Conservation (phyloP, 768 basidiomycete species). For the Termitomyces heimii region DNA sequence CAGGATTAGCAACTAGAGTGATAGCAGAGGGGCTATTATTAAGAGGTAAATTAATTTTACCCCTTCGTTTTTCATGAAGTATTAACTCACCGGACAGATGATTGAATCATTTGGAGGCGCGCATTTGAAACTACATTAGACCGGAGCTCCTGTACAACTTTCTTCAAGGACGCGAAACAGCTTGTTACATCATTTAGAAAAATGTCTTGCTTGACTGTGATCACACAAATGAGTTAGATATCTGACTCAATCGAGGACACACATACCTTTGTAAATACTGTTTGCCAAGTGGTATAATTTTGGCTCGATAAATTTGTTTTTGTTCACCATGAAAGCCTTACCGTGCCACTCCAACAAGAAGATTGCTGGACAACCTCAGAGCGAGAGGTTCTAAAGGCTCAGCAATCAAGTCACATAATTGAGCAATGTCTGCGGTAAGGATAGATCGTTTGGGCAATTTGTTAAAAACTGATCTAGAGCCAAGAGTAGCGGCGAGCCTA, state of each 20-base stretch:
- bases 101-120: constrained; percentile 68
- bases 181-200: constrained; percentile 75
- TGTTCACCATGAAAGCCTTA: constrained; percentile 27
- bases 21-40: constrained; percentile 46
- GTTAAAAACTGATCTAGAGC: constrained; percentile 81
- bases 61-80: neutral
- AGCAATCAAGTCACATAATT: constrained; percentile 75
- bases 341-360: constrained; percentile 89
- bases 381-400: constrained; percentile 85
- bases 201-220: constrained; percentile 76
- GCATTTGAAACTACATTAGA: constrained; percentile 35
- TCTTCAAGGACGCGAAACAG: constrained; percentile 74
- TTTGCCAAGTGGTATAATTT: neutral
- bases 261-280: constrained; percentile 44
- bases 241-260: constrained; percentile 16
- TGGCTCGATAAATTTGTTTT: neutral
- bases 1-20: constrained; percentile 48
- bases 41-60: neutral
- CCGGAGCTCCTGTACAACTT: constrained; percentile 65
- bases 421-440: constrained; percentile 76
- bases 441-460: constrained; percentile 80
- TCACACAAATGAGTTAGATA: constrained; percentile 1
- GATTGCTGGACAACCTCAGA: constrained; percentile 78
- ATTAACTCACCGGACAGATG: constrained; percentile 50
- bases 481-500: constrained; percentile 90